phyloP scores from a whole-genome alignment of 1,139 yeast genomes.

The Pichia sp. region DNA sequence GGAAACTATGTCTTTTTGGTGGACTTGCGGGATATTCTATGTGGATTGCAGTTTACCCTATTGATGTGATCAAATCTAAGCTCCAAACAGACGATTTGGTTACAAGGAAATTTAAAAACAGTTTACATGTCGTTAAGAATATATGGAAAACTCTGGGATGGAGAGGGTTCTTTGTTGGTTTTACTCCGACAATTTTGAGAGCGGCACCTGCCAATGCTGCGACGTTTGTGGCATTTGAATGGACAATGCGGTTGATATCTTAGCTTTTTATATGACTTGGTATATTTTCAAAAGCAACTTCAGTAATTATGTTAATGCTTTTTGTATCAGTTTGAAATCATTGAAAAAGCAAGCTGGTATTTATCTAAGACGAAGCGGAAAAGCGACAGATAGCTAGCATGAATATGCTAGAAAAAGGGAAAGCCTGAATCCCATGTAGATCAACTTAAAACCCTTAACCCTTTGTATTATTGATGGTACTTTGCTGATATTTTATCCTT shows the following conservation, averaged over 20 bases:
- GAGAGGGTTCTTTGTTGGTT: constrained; percentile 79
- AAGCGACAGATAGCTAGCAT: too few species aligned
- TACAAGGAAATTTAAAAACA: constrained; percentile 39
- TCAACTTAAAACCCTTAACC: too few species aligned
- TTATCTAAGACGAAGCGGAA: too few species aligned
- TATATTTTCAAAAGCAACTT: too few species aligned
- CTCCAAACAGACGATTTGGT: constrained; percentile 71
- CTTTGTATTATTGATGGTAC: too few species aligned
- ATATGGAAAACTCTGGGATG: constrained; percentile 52
- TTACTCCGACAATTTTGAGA: constrained; percentile 80
- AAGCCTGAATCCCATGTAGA: too few species aligned
- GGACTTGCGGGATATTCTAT: constrained; percentile 81
- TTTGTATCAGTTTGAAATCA: too few species aligned
- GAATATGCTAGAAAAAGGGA: too few species aligned
- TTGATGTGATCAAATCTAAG: constrained; percentile 79
- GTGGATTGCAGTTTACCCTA: constrained; percentile 77
- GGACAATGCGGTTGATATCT: constrained; percentile 43
- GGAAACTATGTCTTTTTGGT: constrained; percentile 75
- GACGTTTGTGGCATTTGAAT: constrained; percentile 85
- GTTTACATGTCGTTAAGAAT: constrained; percentile 47
- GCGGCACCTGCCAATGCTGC: constrained; percentile 98
- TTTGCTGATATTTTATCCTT: too few species aligned
- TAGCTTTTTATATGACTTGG: too few species aligned
- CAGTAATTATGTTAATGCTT: too few species aligned
- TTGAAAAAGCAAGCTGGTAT: too few species aligned